Conservation (phyloP, 768 basidiomycete genomes). For the Mrakia frigida region DNA sequence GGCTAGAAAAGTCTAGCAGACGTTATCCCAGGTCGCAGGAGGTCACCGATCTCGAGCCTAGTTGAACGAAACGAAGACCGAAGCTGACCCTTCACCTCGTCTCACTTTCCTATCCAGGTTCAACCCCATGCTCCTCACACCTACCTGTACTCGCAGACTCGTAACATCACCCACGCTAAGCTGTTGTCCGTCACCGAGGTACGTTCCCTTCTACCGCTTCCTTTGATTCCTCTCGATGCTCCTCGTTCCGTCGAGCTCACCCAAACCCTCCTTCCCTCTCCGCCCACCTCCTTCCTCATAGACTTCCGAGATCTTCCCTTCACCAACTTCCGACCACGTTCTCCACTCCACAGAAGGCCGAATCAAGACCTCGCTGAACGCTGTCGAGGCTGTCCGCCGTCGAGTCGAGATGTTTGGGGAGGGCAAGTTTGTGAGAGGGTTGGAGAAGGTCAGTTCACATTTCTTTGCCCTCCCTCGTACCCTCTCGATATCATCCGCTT, state of each 20-base stretch:
- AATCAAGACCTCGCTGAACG: constrained; percentile 20
- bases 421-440: constrained; percentile 19
- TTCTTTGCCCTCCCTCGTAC: background rate
- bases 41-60: too few relatives aligned
- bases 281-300: background rate
- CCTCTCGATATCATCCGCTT: too few relatives aligned
- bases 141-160: constrained; percentile 15
- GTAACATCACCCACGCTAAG: constrained; percentile 28
- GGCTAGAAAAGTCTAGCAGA: background rate
- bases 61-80: background rate
- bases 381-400: background rate
- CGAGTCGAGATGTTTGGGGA: constrained; percentile 27
- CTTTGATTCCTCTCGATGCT: background rate
- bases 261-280: too few relatives aligned
- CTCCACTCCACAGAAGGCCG: constrained; percentile 3
- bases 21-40: too few relatives aligned
- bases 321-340: background rate
- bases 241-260: background rate
- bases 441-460: constrained; percentile 10
- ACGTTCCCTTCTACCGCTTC: background rate
- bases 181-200: constrained; percentile 26
- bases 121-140: constrained; percentile 12
- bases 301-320: background rate
- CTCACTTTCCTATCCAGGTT: background rate
- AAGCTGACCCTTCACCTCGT: background rate